Evolutionary conservation across 176 grass and related monocot genomes (phyloP), one percentile per base, ranked within the genome.

Genomic region (Rhynchospora pubera): DNA sequence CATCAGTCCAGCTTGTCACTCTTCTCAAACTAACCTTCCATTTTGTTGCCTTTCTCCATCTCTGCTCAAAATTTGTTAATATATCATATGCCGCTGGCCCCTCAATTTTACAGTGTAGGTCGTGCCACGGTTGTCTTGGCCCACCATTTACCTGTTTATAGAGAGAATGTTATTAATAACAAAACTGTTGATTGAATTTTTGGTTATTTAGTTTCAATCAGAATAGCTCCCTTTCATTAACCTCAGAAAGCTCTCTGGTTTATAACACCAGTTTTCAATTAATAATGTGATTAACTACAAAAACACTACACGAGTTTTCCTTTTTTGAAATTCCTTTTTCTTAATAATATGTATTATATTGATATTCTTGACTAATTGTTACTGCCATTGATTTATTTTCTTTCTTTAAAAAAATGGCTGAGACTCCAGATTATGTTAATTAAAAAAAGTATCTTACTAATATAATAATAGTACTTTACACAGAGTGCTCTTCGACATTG

Each of bases 51-150:
- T 89, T 92, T 67, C 82, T 68, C 90, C 90, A 92, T 72, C 90
- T 52, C 62, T 92, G 90, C 71, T 92, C 90, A 43, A 92, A 92
- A 55, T 92, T 92, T 65, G 82, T 87, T 18, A 92, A 76, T 82
- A 92, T 87, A 77, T 92, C 90, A 71, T 89, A 85, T 26, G 90
- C 90, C 0, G 90, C 87, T 5, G 90, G 87, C 19, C 90, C 84
- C 68, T 92, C 90, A 15, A 92, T 22, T 78, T 91, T 91, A 77
- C 90, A 89, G 32, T 91, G 90, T 11, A 91, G 57, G 48, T 91
- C 90, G 64, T 92, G 90, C 87, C 87, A 92, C 62, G 90, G 87
- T 24, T 92, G 87, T 64, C 90, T 89, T 9, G 90, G 90, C 9
- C 87, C 90, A 80, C 52, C 32, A 79, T 83, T 85, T 44, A 53